A percentile compares a stretch with the other conserved stretches of the same genome.
Evolutionary conservation across 73 alveolate genomes (phyloP).

Genomic region (Durusdinium trenchii): DNA sequence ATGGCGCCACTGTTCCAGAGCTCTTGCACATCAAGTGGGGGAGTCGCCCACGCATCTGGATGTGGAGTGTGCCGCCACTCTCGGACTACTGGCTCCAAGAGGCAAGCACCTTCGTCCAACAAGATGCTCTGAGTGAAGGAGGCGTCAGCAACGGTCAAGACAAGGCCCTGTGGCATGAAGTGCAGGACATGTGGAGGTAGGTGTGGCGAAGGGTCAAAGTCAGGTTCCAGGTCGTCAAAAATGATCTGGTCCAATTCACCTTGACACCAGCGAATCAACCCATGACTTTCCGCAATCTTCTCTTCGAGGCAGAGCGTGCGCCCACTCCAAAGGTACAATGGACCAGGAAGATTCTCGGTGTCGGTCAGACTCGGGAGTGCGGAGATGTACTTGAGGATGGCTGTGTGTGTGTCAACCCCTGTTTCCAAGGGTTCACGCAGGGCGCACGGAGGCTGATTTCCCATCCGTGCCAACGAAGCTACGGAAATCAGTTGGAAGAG

Average conservation of each 20-base stretch:
- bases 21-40: background rate
- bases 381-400: background rate
- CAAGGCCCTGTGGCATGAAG: background rate
- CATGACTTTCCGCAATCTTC: background rate
- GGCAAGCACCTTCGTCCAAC: background rate
- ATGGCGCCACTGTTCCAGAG: background rate
- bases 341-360: background rate
- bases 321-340: background rate
- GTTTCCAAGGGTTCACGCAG: too few species aligned
- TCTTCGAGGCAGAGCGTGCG: background rate
- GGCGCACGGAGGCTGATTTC: too few species aligned
- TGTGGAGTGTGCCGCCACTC: too few species aligned
- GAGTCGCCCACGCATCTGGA: background rate
- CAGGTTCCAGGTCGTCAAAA: background rate
- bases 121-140: background rate
- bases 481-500: too few species aligned
- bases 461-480: too few species aligned
- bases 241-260: background rate
- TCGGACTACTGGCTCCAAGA: too few species aligned
- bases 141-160: background rate
- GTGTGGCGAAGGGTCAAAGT: background rate
- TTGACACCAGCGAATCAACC: background rate
- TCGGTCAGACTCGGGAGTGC: background rate
- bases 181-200: background rate
- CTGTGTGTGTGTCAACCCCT: background rate